Evolutionary conservation across 1,284 basidiomycete genomes (phyloP).

Genomic region (Heterobasidion parviporum): DNA sequence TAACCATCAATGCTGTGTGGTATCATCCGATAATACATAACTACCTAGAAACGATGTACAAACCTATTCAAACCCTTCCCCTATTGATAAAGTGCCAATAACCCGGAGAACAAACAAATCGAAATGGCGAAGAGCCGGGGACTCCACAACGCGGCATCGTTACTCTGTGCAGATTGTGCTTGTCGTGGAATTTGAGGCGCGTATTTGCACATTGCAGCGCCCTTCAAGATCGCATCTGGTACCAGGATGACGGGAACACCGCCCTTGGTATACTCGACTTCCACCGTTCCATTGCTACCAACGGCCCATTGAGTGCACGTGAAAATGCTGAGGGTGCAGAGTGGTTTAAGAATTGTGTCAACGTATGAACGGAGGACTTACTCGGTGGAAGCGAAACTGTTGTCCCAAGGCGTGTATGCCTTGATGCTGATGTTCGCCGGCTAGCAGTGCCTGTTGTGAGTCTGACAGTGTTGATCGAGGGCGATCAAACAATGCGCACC

Average conservation of each 20-base stretch:
- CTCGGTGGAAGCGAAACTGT: slow-evolving; percentile 44
- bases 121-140: neutral
- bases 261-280: slow-evolving; percentile 50
- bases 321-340: slow-evolving; percentile 35
- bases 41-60: neutral
- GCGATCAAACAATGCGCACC: slow-evolving; percentile 27
- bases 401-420: slow-evolving; percentile 43
- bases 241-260: slow-evolving; percentile 50
- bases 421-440: slow-evolving; percentile 47
- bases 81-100: neutral
- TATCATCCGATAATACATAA: neutral
- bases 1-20: no score
- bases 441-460: slow-evolving; percentile 20
- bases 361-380: slow-evolving; percentile 21
- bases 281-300: slow-evolving; percentile 50
- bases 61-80: neutral
- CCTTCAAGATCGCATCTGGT: slow-evolving; percentile 28
- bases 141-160: neutral
- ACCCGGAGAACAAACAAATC: neutral
- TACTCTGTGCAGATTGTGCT: neutral
- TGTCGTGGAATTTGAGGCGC: neutral
- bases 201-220: slow-evolving; percentile 29
- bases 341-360: neutral
- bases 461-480: neutral
- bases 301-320: slow-evolving; percentile 59